These are phyloP conservation scores for Leptographium procerum DNA, from an alignment of 2,329 filamentous ascomycete species.

Conservation along the genomic window DNA sequence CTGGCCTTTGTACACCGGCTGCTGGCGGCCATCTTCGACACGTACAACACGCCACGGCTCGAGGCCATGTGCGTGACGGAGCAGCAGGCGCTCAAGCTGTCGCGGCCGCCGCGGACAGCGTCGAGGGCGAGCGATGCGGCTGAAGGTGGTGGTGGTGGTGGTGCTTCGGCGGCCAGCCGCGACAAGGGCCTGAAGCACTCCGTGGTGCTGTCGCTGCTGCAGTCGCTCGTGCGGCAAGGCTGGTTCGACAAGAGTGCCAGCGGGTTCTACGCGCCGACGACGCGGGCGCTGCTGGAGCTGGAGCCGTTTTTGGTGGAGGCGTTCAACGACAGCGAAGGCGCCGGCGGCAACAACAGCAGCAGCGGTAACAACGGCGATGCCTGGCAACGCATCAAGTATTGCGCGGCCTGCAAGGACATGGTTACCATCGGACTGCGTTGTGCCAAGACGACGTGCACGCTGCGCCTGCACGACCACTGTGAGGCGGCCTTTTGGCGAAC, in stretches of 20 bases:
- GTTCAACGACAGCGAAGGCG: conserved; percentile 58
- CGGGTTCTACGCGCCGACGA: conserved; percentile 65
- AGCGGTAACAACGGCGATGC: conserved; percentile 27
- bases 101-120: conserved; percentile 32
- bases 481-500: conserved; percentile 61
- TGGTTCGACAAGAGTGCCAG: conserved; percentile 70
- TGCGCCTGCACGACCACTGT: conserved; percentile 69
- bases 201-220: conserved; percentile 65
- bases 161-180: conserved; percentile 16
- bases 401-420: conserved; percentile 79
- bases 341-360: too few relatives aligned
- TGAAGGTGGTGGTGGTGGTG: not conserved
- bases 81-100: conserved; percentile 66
- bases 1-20: conserved; percentile 81
- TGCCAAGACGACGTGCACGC: conserved; percentile 51
- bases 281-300: conserved; percentile 75
- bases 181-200: conserved; percentile 57
- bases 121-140: not conserved
- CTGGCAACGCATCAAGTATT: conserved; percentile 71
- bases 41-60: conserved; percentile 65
- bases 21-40: conserved; percentile 86
- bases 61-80: conserved; percentile 75
- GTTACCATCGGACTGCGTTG: conserved; percentile 79
- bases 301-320: conserved; percentile 73
- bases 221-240: conserved; percentile 60